Conservation (phyloP, 1,284 basidiomycete genomes). For the Ceratobasidium sp. region DNA sequence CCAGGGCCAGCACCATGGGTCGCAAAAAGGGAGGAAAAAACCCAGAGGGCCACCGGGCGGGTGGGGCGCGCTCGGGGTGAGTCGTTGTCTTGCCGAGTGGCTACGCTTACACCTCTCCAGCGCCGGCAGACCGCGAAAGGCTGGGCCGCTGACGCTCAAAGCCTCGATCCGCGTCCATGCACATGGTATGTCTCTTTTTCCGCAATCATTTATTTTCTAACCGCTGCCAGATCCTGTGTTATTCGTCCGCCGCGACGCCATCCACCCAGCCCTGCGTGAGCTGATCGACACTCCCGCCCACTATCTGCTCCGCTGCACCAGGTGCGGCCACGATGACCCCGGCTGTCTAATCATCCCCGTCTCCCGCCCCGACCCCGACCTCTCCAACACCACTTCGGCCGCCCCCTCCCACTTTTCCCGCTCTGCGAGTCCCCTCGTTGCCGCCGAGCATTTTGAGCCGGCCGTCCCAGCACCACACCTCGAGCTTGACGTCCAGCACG, state of each 20-base stretch:
- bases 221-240: background rate
- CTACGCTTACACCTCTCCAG: background rate
- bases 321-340: conserved; percentile 27
- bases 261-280: conserved; percentile 28
- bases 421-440: conserved; percentile 12
- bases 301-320: conserved; percentile 6
- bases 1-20: conserved; percentile 25
- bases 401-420: conserved; percentile 17
- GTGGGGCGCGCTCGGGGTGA: conserved; percentile 26
- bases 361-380: background rate
- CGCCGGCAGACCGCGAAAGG: conserved; percentile 30
- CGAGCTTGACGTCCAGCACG: background rate
- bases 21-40: conserved; percentile 34
- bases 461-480: background rate
- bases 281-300: conserved; percentile 18
- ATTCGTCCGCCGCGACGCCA: conserved; percentile 22
- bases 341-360: background rate
- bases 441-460: background rate
- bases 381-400: background rate
- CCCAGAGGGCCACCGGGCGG: conserved; percentile 30
- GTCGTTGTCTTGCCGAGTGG: background rate
- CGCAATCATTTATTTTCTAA: background rate
- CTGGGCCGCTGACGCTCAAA: conserved; percentile 36
- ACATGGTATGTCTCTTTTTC: conserved; percentile 3
- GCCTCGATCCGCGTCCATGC: conserved; percentile 34